Base-by-base conservation (phyloP, 768 basidiomycete species). In the Suillus fuscotomentosus region DNA sequence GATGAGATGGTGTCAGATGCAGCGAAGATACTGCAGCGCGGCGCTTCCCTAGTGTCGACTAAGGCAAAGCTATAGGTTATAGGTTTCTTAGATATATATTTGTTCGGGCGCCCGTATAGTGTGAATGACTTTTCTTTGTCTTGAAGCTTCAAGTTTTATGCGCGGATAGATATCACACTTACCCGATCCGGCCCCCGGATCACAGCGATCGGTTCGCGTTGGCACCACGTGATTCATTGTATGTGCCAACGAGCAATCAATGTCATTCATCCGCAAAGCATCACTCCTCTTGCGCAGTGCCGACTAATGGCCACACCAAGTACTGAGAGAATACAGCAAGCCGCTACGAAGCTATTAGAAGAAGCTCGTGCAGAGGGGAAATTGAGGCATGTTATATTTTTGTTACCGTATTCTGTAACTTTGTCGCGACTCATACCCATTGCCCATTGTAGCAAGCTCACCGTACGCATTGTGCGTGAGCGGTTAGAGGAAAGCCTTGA, bases 1-100 rank as follows among this genome's bases (percentile, higher is more conserved):
- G 92, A 95, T 36, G 82, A 83, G 65, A 95, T 96, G 94, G 83
- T 90, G 22, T 76, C 77, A 8, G 85, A 86, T 5, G 88, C 88
- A 10, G 82, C 78, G 47, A 73, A 73, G 71, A 78, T 84, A 59
- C 66, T 89, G 59, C 76, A 79, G 60, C 75, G 75, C 51, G 78
- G 79, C 50, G 77, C 73, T 45, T 76, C 78, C 42, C 63, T 77
- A 62, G 74, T 85, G 8, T 73, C 71, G 47, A 63, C 77, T 38
- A 85, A 79, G 74, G 76, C 87, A 38, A 88, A 83, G 77, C 77
- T 89, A 65, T 89, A 73, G 60, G 13, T 45, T 42, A 0, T 38
- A 38, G 36, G 36, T 38, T 38, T 38, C 55, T n/a, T 22, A 41
- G 20, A 20, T 53, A 10, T 62, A n/a, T 31, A 7, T 41, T 2